Evolutionary conservation across 441 rosid species (phyloP).

Genomic region (Hypseocharis bilobata): DNA sequence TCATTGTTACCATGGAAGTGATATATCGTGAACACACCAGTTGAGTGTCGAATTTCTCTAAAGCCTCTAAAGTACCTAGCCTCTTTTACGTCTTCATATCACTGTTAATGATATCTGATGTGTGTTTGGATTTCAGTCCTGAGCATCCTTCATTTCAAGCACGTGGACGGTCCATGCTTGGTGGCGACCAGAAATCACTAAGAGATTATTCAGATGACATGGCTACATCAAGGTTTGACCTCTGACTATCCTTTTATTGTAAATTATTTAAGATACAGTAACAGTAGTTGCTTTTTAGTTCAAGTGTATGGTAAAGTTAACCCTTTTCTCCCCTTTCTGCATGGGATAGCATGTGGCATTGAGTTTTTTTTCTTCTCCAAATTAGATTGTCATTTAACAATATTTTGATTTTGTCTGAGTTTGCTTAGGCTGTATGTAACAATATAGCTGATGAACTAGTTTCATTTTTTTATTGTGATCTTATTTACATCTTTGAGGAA

Average conservation of each 20-base stretch:
- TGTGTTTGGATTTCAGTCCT: slow-evolving; percentile 51
- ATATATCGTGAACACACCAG: not conserved
- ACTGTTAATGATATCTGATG: not conserved
- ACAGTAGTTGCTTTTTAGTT: not conserved
- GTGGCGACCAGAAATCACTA: slow-evolving; percentile 63
- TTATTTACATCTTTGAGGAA: too few species aligned
- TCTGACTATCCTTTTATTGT: slow-evolving; percentile 13
- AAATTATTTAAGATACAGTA: not conserved
- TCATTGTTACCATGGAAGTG: not conserved
- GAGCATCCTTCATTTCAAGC: slow-evolving; percentile 90
- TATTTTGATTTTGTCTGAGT: too few species aligned
- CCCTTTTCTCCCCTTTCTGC: not conserved
- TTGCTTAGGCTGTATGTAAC: too few species aligned
- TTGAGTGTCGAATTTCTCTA: not conserved
- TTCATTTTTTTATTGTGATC: too few species aligned
- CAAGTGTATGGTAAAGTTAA: not conserved
- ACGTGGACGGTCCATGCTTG: slow-evolving; percentile 80
- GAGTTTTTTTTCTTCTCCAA: too few species aligned
- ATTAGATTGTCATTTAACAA: too few species aligned
- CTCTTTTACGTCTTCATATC: not conserved
- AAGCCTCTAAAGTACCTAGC: not conserved
- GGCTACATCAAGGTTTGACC: slow-evolving; percentile 66
- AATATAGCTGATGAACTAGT: too few species aligned
- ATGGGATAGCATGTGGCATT: too few species aligned
- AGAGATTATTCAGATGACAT: slow-evolving; percentile 60